A percentile compares a stretch with the other conserved stretches of the same genome.
Evolutionary conservation across 2,329 filamentous ascomycete genomes (phyloP).

Genomic region (Calonectria hawksworthii): DNA sequence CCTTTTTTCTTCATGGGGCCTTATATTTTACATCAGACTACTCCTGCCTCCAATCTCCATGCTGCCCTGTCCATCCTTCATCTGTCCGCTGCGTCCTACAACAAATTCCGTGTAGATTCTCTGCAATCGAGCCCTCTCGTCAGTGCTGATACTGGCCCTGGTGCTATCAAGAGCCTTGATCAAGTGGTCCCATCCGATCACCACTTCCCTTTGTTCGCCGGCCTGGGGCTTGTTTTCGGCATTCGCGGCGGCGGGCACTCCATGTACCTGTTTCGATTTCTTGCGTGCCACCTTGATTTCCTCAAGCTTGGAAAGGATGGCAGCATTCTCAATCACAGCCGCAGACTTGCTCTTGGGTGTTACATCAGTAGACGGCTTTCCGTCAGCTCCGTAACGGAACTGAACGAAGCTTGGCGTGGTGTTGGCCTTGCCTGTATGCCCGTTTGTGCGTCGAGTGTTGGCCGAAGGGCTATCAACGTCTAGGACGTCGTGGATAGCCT

Average conservation of each 20-base stretch:
- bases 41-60: slow-evolving; percentile 93
- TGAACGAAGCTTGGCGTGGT: slow-evolving; percentile 76
- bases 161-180: slow-evolving; percentile 82
- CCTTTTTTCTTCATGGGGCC: slow-evolving; percentile 2
- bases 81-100: slow-evolving; percentile 91
- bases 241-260: slow-evolving; percentile 38
- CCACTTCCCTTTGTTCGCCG: slow-evolving; percentile 74
- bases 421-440: slow-evolving; percentile 47
- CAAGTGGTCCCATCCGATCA: slow-evolving; percentile 88
- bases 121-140: slow-evolving; percentile 81
- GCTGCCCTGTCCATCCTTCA: slow-evolving; percentile 92
- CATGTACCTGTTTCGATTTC: slow-evolving; percentile 52
- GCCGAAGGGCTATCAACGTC: slow-evolving; percentile 65
- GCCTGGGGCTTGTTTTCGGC: slow-evolving; percentile 46
- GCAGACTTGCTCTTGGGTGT: slow-evolving; percentile 65
- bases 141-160: slow-evolving; percentile 83
- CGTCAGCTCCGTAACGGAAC: slow-evolving; percentile 82
- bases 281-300: slow-evolving; percentile 81
- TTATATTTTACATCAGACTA: slow-evolving; percentile 82
- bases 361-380: slow-evolving; percentile 57
- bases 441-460: slow-evolving; percentile 51
- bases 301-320: slow-evolving; percentile 85
- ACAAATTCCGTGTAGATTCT: slow-evolving; percentile 95
- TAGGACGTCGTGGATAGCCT: slow-evolving; percentile 95
- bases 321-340: slow-evolving; percentile 80